These are phyloP conservation scores for Pyrus communis DNA, from an alignment of 306 rosid genomes.

Conservation along the genomic window DNA sequence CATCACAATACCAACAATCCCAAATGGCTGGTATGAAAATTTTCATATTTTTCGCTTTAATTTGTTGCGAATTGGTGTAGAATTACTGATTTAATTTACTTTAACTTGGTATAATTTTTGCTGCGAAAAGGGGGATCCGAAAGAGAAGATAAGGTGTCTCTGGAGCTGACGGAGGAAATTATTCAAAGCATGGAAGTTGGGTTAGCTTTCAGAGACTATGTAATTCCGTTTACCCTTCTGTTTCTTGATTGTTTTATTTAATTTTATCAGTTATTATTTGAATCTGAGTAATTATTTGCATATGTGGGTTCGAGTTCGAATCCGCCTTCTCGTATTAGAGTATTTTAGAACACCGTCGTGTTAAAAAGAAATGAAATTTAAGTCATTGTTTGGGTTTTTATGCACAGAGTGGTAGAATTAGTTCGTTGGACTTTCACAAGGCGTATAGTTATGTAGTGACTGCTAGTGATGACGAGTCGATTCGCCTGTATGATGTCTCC, in stretches of 20 bases:
- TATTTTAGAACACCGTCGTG: too few relatives aligned
- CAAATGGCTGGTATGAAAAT: slow-evolving; percentile 48
- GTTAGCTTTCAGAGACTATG: slow-evolving; percentile 87
- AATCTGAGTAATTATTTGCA: neutral
- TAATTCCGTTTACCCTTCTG: slow-evolving; percentile 10
- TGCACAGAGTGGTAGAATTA: slow-evolving; percentile 73
- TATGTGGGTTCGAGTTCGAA: neutral
- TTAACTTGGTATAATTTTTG: neutral
- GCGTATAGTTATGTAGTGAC: slow-evolving; percentile 80
- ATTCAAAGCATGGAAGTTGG: slow-evolving; percentile 99
- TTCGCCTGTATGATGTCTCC: slow-evolving; percentile 78
- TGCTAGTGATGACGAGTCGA: slow-evolving; percentile 94
- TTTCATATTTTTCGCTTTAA: neutral
- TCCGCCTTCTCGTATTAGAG: neutral
- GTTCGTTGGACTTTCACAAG: slow-evolving; percentile 87
- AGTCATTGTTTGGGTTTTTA: neutral
- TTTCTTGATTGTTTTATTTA: neutral
- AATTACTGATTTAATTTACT: neutral
- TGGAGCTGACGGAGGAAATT: slow-evolving; percentile 90
- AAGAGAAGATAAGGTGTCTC: slow-evolving; percentile 82
- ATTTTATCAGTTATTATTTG: neutral
- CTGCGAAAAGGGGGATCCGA: slow-evolving; percentile 45
- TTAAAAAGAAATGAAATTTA: too few relatives aligned
- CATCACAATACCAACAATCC: neutral
- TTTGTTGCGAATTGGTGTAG: neutral